These are phyloP conservation scores for Gossypium turneri DNA, from an alignment of 345 rosid genomes.

Conservation along the genomic window DNA sequence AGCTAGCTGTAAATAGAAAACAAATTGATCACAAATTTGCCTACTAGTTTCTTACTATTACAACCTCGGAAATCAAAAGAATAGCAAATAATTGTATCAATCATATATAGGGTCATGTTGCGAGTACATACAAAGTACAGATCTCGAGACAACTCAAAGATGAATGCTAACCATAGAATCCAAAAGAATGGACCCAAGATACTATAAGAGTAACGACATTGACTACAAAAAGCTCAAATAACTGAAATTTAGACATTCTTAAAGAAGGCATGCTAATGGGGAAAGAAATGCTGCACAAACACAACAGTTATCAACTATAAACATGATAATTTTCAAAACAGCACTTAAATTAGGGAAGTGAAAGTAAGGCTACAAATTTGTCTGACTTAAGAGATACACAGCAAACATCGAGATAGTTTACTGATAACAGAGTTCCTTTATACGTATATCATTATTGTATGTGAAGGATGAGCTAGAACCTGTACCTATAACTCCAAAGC, in stretches of 20 bases:
- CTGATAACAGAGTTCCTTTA: not conserved
- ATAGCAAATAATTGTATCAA: not conserved
- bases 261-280: not conserved
- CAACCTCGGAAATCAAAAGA: not conserved
- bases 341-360: not conserved
- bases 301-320: not conserved
- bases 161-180: not conserved
- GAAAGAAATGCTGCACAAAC: too few relatives aligned
- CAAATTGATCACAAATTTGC: not conserved
- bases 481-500: conserved; percentile 7
- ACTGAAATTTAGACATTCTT: not conserved
- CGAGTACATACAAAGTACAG: not conserved
- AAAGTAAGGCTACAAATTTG: conserved; percentile 6
- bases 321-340: not conserved
- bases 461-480: not conserved
- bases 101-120: not conserved
- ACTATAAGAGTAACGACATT: not conserved
- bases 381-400: not conserved
- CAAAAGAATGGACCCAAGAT: not conserved
- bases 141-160: not conserved
- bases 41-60: not conserved
- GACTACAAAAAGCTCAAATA: not conserved
- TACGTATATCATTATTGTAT: not conserved
- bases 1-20: not conserved
- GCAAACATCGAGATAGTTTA: not conserved